Conservation (phyloP, 78 protist species). For the Dictyostelium intermedium region DNA sequence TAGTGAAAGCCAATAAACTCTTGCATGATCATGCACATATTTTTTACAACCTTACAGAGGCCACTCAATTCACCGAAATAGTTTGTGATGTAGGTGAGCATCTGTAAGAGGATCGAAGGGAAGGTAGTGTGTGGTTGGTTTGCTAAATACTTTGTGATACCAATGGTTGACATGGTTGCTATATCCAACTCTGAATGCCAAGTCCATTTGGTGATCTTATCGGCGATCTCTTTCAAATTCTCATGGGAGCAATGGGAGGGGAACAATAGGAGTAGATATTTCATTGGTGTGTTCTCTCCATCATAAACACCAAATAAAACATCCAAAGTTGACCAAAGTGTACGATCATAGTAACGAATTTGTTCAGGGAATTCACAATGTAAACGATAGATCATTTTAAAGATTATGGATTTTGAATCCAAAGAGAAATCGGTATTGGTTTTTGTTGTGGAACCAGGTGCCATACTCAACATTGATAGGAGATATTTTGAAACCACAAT, state of each 20-base stretch:
- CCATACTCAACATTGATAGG: background rate
- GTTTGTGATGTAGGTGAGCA: constrained; percentile 50
- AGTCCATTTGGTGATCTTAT: constrained; percentile 54
- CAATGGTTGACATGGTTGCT: constrained; percentile 47
- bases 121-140: constrained; percentile 65
- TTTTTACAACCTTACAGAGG: constrained; percentile 24
- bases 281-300: constrained; percentile 37
- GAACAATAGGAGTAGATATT: constrained; percentile 12
- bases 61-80: constrained; percentile 25
- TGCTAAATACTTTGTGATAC: constrained; percentile 41
- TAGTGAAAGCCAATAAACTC: constrained; percentile 54
- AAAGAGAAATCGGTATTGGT: background rate
- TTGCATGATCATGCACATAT: constrained; percentile 38
- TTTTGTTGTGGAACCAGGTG: background rate
- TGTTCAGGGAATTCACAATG: constrained; percentile 24
- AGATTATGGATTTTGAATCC: constrained; percentile 20
- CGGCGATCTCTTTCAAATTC: constrained; percentile 34
- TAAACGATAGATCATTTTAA: constrained; percentile 11
- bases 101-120: constrained; percentile 46
- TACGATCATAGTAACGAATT: constrained; percentile 42
- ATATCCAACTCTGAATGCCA: constrained; percentile 35
- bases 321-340: constrained; percentile 38
- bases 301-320: constrained; percentile 7
- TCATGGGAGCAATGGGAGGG: constrained; percentile 45
- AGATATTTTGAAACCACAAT: constrained; percentile 19